Conservation (phyloP, 192 early-diverging fungal species). For the Entomortierella lignicola region DNA sequence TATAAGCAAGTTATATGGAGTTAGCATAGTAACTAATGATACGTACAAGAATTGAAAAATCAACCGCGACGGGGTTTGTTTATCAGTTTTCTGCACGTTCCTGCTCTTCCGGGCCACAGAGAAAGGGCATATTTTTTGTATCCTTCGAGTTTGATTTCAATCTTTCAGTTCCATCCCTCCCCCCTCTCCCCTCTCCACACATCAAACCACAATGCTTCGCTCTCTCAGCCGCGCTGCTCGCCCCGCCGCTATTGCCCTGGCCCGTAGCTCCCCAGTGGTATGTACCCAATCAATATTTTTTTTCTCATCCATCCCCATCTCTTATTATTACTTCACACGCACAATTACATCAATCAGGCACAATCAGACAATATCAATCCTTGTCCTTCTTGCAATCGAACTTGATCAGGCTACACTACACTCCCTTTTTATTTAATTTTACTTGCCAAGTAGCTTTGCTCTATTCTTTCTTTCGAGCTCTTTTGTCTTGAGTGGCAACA, state of each 20-base stretch:
- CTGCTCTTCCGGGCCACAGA: background rate
- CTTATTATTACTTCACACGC: background rate
- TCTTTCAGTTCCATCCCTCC: slow-evolving; percentile 38
- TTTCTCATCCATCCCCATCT: background rate
- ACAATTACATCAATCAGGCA: background rate
- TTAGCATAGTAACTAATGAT: too few relatives aligned
- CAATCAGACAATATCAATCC: background rate
- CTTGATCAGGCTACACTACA: background rate
- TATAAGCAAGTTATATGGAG: too few relatives aligned
- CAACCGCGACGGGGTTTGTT: background rate
- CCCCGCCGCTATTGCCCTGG: slow-evolving; percentile 59
- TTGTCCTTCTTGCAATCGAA: background rate
- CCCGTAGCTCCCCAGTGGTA: slow-evolving; percentile 64
- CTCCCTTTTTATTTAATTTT: background rate
- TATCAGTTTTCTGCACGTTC: background rate
- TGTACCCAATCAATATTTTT: slow-evolving; percentile 5
- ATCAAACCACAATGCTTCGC: slow-evolving; percentile 44
- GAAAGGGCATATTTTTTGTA: background rate
- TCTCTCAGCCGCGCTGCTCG: slow-evolving; percentile 61
- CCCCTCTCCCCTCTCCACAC: slow-evolving; percentile 14
- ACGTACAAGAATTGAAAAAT: too few relatives aligned
- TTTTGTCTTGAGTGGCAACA: background rate
- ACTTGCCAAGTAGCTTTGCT: background rate
- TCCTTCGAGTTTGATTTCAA: background rate
- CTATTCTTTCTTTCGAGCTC: background rate